A percentile compares a stretch with the other conserved stretches of the same genome.
These are phyloP conservation scores for Ophiostoma sp. DNA, from an alignment of 2,329 filamentous ascomycete genomes.

Conservation along the genomic window DNA sequence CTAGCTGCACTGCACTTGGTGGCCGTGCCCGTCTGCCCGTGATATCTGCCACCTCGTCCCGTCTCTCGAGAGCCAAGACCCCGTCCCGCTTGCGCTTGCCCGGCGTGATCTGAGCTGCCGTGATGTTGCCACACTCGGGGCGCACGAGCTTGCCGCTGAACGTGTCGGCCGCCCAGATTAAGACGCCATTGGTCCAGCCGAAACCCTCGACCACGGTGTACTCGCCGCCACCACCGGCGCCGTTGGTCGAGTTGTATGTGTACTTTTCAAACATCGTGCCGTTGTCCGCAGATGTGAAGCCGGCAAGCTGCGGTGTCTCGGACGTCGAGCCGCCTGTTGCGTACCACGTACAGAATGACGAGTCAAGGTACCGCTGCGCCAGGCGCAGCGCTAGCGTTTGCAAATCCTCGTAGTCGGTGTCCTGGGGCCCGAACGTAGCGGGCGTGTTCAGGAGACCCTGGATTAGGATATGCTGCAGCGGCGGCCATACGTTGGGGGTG, in stretches of 20 bases:
- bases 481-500: constrained; percentile 65
- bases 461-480: constrained; percentile 60
- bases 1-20: constrained; percentile 43
- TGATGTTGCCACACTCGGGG: constrained; percentile 51
- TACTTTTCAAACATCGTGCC: constrained; percentile 71
- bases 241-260: constrained; percentile 53
- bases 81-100: constrained; percentile 30
- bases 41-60: constrained; percentile 3
- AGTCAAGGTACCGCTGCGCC: constrained; percentile 61
- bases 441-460: constrained; percentile 56
- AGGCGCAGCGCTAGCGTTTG: constrained; percentile 53
- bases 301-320: constrained; percentile 45
- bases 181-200: constrained; percentile 64
- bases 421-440: constrained; percentile 47
- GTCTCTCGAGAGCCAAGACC: constrained; percentile 10
- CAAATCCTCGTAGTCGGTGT: constrained; percentile 48
- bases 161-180: constrained; percentile 60
- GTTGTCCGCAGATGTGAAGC: constrained; percentile 38
- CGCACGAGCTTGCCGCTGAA: constrained; percentile 52
- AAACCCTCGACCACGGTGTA: constrained; percentile 66
- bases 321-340: constrained; percentile 59
- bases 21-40: constrained; percentile 17
- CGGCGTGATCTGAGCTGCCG: constrained; percentile 34
- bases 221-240: constrained; percentile 59
- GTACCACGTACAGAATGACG: constrained; percentile 64